phyloP scores from a whole-genome alignment of 129 eudicot species.

The Logfia minima region DNA sequence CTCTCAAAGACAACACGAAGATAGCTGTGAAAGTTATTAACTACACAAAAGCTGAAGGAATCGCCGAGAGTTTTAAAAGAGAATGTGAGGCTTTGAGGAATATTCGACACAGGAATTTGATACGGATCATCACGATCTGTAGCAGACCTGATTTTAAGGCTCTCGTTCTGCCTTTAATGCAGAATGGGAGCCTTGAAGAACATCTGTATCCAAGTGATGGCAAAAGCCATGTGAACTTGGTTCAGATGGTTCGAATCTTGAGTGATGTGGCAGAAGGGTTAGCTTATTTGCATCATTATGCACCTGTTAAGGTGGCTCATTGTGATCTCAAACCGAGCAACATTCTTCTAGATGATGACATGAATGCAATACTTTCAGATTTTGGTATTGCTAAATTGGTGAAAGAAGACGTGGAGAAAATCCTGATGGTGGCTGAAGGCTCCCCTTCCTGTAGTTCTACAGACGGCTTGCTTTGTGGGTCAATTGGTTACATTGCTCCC shows the following conservation, averaged over 20 bases:
- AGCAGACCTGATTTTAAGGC: slow-evolving; percentile 86
- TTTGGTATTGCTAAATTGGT: slow-evolving; percentile 77
- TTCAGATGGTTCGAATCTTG: slow-evolving; percentile 60
- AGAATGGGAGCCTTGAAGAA: slow-evolving; percentile 83
- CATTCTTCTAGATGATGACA: slow-evolving; percentile 76
- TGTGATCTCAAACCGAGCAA: slow-evolving; percentile 94
- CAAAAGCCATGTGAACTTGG: slow-evolving; percentile 43
- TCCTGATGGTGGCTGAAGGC: slow-evolving; percentile 13
- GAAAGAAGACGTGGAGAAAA: slow-evolving; percentile 45
- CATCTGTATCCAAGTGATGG: slow-evolving; percentile 60
- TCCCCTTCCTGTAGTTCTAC: slow-evolving; percentile 55
- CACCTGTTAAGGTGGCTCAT: slow-evolving; percentile 83
- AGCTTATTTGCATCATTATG: slow-evolving; percentile 74
- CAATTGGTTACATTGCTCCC: slow-evolving; percentile 86
- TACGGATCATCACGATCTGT: slow-evolving; percentile 67
- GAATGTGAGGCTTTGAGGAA: slow-evolving; percentile 77
- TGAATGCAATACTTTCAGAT: slow-evolving; percentile 81
- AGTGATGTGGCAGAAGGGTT: slow-evolving; percentile 86
- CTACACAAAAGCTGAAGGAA: slow-evolving; percentile 32
- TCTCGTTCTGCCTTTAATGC: slow-evolving; percentile 75
- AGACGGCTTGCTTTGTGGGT: slow-evolving; percentile 73
- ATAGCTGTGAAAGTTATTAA: slow-evolving; percentile 71
- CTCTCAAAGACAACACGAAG: slow-evolving; percentile 57
- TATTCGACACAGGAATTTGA: slow-evolving; percentile 75
- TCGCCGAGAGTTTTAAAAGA: slow-evolving; percentile 53